Base-by-base conservation (phyloP, 2,329 filamentous ascomycete species). In the Epichloe glyceriae region DNA sequence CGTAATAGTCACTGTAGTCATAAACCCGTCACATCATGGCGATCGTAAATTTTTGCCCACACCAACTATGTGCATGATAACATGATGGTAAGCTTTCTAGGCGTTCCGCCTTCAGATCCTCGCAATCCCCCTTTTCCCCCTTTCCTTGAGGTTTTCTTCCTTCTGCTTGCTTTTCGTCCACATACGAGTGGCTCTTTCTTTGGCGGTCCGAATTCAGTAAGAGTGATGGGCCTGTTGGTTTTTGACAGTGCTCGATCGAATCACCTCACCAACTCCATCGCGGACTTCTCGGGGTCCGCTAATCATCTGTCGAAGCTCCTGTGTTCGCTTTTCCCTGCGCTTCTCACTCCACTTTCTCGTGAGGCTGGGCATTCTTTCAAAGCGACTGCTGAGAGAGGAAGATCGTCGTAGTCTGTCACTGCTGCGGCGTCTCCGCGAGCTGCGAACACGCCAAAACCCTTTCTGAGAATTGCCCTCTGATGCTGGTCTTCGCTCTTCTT, bases 241-340 rank as follows among this genome's bases (percentile, higher is more conserved):
- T 45, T 17, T 47, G 19, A 52, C 50, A 12, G 57, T 57, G 40
- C 66, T 70, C 37, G 70, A 66, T 47, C 73, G 68, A 44, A 80
- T 73, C 46, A 81, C 72, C 33, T 81, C 78, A 14, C 72, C 75
- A 3, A 81, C 74, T 3, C 77, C 76, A 55, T 81, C 78, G 26
- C 77, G 67, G 19, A 81, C 76, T 58, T 79, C 75, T 22, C 67
- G 71, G 0, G 80, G 80, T 5, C 70, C 73, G 53, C 78, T 81
- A 43, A 84, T 84, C 62, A 73, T 82, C 55, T 74, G 68, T 7
- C 80, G 71, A 49, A 84, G 67, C 58, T 79, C 78, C 52, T 76
- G 71, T 20, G 73, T 75, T 48, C 80, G 69, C 64, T 78, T 80
- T 64, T 80, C 76, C 22, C 78, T 71, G 48, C 76, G 70, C 55